phyloP scores from a whole-genome alignment of 2,329 filamentous ascomycete species.

The Ascochyta fabae region DNA sequence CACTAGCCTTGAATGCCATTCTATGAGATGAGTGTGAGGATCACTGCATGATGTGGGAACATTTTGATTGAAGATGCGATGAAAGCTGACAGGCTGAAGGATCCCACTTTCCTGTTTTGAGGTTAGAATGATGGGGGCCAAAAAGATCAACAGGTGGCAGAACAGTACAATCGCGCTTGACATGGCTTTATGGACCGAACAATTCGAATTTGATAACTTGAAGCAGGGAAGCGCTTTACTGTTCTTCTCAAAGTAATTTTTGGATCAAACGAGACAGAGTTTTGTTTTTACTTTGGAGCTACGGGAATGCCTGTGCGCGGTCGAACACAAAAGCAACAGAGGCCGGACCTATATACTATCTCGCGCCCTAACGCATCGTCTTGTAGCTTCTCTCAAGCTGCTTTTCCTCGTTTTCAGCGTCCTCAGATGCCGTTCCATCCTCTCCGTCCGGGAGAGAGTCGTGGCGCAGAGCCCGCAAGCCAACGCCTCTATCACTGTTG shows the following conservation, averaged over 20 bases:
- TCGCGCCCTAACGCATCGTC: no score
- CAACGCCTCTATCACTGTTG: not conserved
- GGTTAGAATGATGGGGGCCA: constrained; percentile 8
- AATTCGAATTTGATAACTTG: no score
- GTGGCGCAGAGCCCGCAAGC: not conserved
- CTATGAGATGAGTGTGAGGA: not conserved
- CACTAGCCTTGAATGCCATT: not conserved
- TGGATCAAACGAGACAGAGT: no score
- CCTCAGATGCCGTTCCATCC: not conserved
- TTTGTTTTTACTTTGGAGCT: no score
- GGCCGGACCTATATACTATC: no score
- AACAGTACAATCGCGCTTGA: no score
- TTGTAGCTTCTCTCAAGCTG: not conserved
- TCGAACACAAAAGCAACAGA: no score
- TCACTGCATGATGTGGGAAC: no score
- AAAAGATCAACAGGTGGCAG: not conserved
- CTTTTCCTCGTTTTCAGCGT: not conserved
- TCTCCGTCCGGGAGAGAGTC: not conserved
- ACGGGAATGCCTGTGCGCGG: no score
- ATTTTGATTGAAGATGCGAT: not conserved
- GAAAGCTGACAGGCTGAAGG: not conserved
- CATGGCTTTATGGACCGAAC: no score
- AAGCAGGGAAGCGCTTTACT: no score
- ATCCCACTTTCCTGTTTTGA: not conserved
- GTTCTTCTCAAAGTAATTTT: no score